phyloP scores from a whole-genome alignment of 495 filamentous ascomycete genomes.

The Neurospora sp. region DNA sequence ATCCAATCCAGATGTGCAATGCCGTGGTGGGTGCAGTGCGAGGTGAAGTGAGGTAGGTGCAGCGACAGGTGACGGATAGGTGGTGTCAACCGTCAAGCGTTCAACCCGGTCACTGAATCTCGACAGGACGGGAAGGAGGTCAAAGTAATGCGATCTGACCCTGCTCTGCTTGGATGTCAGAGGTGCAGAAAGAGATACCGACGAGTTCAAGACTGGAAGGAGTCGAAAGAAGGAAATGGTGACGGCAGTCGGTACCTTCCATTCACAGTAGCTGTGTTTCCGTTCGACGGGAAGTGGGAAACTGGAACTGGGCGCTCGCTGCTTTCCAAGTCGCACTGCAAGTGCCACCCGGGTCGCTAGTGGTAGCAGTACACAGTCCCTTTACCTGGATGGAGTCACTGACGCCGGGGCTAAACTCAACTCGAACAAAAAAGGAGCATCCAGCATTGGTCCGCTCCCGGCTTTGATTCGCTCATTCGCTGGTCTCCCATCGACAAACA shows the following conservation, averaged over 20 bases:
- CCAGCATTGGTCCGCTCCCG: neutral
- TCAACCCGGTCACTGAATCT: neutral
- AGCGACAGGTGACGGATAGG: neutral
- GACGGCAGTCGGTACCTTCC: neutral
- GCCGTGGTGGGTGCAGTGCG: neutral
- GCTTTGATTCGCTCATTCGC: neutral
- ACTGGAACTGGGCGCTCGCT: neutral
- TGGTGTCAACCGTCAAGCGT: neutral
- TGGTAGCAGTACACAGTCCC: neutral
- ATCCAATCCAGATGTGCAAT: neutral
- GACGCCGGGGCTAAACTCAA: neutral
- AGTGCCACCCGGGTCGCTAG: neutral
- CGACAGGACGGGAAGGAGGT: neutral
- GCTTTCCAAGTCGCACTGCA: neutral
- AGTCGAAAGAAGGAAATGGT: neutral
- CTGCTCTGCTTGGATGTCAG: neutral
- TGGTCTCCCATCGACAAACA: neutral
- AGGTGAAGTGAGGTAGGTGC: neutral
- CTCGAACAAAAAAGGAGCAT: neutral
- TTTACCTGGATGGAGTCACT: neutral
- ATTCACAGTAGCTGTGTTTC: neutral
- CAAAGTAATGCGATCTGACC: neutral
- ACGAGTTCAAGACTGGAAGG: neutral
- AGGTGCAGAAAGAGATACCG: neutral
- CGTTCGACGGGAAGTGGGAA: neutral